phyloP scores from a whole-genome alignment of 805 yeast genomes.

The Danielozyma ontarioensis region DNA sequence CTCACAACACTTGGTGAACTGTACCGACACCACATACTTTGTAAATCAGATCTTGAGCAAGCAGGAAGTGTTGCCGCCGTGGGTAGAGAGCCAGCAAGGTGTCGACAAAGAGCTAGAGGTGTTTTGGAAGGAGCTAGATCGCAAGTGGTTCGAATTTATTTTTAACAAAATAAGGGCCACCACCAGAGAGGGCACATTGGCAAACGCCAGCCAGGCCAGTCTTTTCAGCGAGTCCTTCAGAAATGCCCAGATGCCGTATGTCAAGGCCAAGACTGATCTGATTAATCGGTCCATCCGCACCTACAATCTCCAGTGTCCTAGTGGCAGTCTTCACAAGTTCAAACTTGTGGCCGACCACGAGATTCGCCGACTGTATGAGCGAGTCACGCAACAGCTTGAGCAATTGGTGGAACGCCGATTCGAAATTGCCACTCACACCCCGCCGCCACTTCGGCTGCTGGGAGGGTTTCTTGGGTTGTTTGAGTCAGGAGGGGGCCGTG shows the following conservation, averaged over 20 bases:
- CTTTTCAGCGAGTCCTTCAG: not conserved
- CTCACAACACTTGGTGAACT: conserved; percentile 54
- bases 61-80: conserved; percentile 82
- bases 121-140: conserved; percentile 43
- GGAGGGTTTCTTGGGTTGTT: conserved; percentile 4
- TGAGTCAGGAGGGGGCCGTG: conserved; percentile 5
- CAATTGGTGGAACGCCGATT: conserved; percentile 4
- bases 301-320: conserved; percentile 37
- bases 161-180: conserved; percentile 12
- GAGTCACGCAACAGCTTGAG: conserved; percentile 10
- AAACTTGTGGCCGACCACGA: conserved; percentile 27
- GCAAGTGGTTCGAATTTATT: conserved; percentile 33
- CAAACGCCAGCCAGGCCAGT: not conserved
- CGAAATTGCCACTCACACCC: not conserved
- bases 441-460: not conserved
- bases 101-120: conserved; percentile 42
- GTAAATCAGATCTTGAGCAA: conserved; percentile 68
- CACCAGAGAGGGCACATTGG: not conserved
- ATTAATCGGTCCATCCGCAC: conserved; percentile 23
- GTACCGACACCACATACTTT: conserved; percentile 62
- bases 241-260: conserved; percentile 9
- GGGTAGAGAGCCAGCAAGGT: conserved; percentile 76
- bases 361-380: conserved; percentile 12
- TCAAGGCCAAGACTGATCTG: conserved; percentile 15
- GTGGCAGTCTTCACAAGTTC: conserved; percentile 32